Evolutionary conservation across 495 filamentous ascomycete species (phyloP).

Genomic region (Clavariopsis aquatica): DNA sequence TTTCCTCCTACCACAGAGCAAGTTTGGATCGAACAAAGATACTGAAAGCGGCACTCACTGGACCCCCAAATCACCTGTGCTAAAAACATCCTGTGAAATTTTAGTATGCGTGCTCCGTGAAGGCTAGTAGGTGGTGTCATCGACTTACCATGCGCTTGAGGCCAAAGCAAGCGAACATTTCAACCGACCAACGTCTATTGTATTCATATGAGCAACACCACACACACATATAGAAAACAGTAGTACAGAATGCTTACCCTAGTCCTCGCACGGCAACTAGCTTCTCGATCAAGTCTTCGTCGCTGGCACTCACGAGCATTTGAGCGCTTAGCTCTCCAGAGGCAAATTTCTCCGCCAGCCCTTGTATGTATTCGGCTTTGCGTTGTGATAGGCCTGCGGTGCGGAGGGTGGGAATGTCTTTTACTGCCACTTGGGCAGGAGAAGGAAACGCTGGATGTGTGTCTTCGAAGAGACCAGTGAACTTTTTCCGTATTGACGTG

Average conservation of each 20-base stretch:
- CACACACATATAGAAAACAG: not conserved
- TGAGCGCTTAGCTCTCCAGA: conserved; percentile 70
- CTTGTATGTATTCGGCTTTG: conserved; percentile 92
- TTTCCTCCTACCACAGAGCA: not conserved
- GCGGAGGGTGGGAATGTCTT: conserved; percentile 53
- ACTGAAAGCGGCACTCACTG: conserved; percentile 57
- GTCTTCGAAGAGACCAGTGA: conserved; percentile 54
- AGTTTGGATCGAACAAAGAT: not conserved
- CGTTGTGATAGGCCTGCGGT: conserved; percentile 85
- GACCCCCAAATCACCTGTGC: conserved; percentile 87
- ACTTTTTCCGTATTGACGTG: conserved; percentile 80
- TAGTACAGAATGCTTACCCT: conserved; percentile 47
- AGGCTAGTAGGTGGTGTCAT: not conserved
- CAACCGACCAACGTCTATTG: conserved; percentile 70
- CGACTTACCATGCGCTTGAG: conserved; percentile 63
- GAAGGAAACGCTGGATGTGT: conserved; percentile 62
- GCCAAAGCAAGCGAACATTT: conserved; percentile 52
- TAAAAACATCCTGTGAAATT: conserved; percentile 73
- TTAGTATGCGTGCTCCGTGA: not conserved
- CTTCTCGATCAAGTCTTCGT: conserved; percentile 81
- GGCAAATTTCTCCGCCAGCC: conserved; percentile 78
- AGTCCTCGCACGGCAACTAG: conserved; percentile 85
- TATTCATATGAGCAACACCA: not conserved
- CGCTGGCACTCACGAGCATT: conserved; percentile 72
- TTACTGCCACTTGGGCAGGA: conserved; percentile 67